Conservation (phyloP, 1,284 basidiomycete species). For the Caloboletus firmus region DNA sequence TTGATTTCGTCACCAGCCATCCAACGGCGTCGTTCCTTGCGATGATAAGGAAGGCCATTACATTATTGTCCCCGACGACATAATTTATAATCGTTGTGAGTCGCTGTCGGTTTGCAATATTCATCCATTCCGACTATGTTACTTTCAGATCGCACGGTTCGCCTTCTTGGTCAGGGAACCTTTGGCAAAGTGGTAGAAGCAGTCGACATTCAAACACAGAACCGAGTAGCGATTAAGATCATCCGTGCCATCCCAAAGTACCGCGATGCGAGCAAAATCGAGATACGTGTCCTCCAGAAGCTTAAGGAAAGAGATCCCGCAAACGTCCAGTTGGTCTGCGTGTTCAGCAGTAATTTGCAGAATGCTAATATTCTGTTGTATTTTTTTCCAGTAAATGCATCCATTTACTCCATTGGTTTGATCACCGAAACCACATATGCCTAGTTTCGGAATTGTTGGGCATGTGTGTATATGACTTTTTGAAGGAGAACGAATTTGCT, state of each 20-base stretch:
- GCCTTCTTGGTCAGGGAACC: conserved; percentile 93
- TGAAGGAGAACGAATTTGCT: conserved; percentile 97
- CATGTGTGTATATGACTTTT: conserved; percentile 98
- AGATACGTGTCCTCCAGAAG: conserved; percentile 92
- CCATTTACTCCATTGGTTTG: conserved; percentile 92
- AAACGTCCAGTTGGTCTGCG: conserved; percentile 78
- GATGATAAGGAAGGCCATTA: conserved; percentile 96
- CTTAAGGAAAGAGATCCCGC: conserved; percentile 88
- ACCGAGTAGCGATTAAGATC: conserved; percentile 96
- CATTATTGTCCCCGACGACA: conserved; percentile 86
- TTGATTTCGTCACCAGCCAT: conserved; percentile 43
- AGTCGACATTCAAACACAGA: conserved; percentile 74
- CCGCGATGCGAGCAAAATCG: conserved; percentile 98
- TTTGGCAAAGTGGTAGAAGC: conserved; percentile 99
- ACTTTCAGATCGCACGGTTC: conserved; percentile 79
- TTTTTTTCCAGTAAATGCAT: conserved; percentile 85
- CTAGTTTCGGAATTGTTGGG: conserved; percentile 95
- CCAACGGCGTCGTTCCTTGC: conserved; percentile 65
- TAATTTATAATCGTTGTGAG: conserved; percentile 82
- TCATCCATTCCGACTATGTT: conserved; percentile 21
- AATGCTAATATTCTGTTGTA: conserved; percentile 13
- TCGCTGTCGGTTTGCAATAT: conserved; percentile 11
- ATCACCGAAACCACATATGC: conserved; percentile 97
- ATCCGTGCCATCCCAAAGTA: conserved; percentile 97
- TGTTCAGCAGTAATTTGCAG: conserved; percentile 2